Evolutionary conservation across 495 filamentous ascomycete genomes (phyloP), one percentile per base, ranked within the genome.

Genomic region (Aspergillus bridgeri): DNA sequence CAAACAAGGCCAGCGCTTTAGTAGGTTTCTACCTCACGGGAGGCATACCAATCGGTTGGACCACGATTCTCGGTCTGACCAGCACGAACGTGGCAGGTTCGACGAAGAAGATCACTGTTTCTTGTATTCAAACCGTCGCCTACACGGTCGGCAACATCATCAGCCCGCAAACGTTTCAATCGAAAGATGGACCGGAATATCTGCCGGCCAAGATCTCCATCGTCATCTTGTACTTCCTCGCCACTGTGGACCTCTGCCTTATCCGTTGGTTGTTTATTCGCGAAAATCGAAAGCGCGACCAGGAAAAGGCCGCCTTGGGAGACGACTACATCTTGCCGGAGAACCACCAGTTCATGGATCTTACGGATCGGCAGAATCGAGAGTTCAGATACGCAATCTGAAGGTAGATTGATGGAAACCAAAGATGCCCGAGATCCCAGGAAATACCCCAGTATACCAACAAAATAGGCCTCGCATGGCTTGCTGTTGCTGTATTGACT

Each of bases 101-200:
- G 64, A 86, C 85, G 2, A 87, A 87, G 68, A 87, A 87, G 67
- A 86, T 85, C 1, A 87, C 84, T 0, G 79, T 85, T 1, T 81
- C 81, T 2, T 81, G 81, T 2, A 73, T 89, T 62, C 83, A 83
- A 54, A 69, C 86, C 1, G 81, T 86, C 17, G 75, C 69, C 0
- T 86, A 84, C 57, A 82, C 80, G 46, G 72, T 74, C 0, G 83
- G 82, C 2, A 85, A 85, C 48, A 82, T 83, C 55, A 77, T 79
- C 27, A 77, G 63, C 1, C 75, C 77, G 3, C 78, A 80, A 57
- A 81, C 75, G 1, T 83, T 81, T 63, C 61, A 75, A n/a, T 65
- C 73, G 7, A 68, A 67, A 29, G 78, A 81, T 58, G 79, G 77
- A 9, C 76, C 81, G 3, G 59, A 72, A 15, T 88, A 87, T 60